phyloP scores from a whole-genome alignment of 371 early-diverging fungal genomes.

The Hamiltosporidium tvaerminnensis region DNA sequence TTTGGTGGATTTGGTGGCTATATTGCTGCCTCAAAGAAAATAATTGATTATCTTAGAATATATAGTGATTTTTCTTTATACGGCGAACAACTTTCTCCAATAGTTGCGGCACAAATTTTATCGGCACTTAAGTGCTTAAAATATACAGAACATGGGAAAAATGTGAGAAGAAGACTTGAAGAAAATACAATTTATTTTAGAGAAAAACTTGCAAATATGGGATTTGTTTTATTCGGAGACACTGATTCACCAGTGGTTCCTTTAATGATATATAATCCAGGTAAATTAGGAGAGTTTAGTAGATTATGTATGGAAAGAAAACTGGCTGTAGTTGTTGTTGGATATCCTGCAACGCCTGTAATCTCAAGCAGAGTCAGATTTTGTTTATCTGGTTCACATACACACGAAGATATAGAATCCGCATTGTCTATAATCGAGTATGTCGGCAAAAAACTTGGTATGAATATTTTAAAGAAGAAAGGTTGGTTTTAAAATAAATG shows the following conservation, averaged over 20 bases:
- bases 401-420: conserved; percentile 70
- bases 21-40: conserved; percentile 62
- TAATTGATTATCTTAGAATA: conserved; percentile 68
- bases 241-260: conserved; percentile 87
- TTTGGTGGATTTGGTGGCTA: conserved; percentile 97
- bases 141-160: conserved; percentile 57
- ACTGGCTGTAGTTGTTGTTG: conserved; percentile 89
- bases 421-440: conserved; percentile 53
- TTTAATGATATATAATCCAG: conserved; percentile 78
- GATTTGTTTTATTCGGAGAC: conserved; percentile 82
- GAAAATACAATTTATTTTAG: conserved; percentile 73
- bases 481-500: no score
- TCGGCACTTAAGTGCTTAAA: conserved; percentile 56
- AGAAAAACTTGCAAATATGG: conserved; percentile 62
- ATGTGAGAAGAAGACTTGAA: conserved; percentile 64
- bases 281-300: conserved; percentile 85
- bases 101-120: conserved; percentile 75
- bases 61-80: conserved; percentile 66
- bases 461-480: conserved; percentile 16
- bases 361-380: conserved; percentile 81
- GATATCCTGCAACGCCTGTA: conserved; percentile 91
- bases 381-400: conserved; percentile 84
- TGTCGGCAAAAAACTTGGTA: conserved; percentile 47
- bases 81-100: conserved; percentile 75
- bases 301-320: conserved; percentile 70